These are phyloP conservation scores for Trichosanthes cucumerina DNA, from an alignment of 306 rosid species.

Conservation along the genomic window DNA sequence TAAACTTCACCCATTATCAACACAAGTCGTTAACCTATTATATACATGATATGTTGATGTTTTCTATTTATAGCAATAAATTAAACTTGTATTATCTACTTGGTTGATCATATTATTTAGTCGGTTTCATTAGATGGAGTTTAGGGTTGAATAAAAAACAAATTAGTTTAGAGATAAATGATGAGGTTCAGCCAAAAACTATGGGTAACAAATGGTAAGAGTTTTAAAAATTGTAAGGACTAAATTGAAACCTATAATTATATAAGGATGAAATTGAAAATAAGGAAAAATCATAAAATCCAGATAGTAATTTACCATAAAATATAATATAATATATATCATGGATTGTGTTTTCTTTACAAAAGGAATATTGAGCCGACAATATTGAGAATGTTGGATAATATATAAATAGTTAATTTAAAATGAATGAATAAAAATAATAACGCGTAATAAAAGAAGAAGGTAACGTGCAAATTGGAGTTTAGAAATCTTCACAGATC, in stretches of 20 bases:
- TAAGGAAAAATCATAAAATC: background rate
- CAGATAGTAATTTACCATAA: background rate
- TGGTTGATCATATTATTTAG: too few species aligned
- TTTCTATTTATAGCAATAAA: too few species aligned
- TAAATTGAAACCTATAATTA: background rate
- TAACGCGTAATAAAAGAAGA: background rate
- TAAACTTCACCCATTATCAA: too few species aligned
- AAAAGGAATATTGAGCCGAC: conserved; percentile 9
- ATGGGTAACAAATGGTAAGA: too few species aligned
- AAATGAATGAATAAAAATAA: background rate
- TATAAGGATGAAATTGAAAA: background rate
- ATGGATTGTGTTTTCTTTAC: too few species aligned
- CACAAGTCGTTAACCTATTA: too few species aligned
- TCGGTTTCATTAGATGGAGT: too few species aligned
- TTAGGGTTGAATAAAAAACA: too few species aligned
- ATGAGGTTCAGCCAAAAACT: too few species aligned
- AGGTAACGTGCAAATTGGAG: background rate
- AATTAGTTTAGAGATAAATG: too few species aligned
- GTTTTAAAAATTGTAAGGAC: background rate
- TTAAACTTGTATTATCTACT: too few species aligned
- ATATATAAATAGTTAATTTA: background rate
- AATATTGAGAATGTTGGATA: conserved; percentile 5
- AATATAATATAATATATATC: background rate
- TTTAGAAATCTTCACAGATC: background rate
- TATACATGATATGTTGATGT: too few species aligned